Base-by-base conservation (phyloP, 352 stramenopile species). In the Pythium vanterpoolii region DNA sequence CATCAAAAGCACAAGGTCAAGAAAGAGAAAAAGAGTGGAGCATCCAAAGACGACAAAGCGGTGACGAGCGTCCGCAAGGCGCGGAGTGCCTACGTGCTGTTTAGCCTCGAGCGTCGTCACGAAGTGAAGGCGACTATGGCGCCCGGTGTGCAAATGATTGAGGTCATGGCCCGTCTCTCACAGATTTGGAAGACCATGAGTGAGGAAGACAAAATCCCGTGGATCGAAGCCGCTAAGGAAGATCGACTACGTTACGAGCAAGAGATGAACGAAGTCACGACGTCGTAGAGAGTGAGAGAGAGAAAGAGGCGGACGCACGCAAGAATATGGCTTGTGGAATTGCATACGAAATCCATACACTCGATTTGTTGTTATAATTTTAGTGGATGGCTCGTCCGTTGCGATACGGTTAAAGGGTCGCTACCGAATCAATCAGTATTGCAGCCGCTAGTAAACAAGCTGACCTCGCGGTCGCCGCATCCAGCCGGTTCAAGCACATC, bases 261-360 rank as follows among this genome's bases (percentile, higher is more conserved):
- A 16, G 68, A 76, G 62, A 89, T 91, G 74, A 89, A 91, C 63
- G 82, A 88, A 64, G 74, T 71, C 23, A 54, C 63, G 30, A 64
- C 51, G 27, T 59, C 56, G 16, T 63, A 63, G 56, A 63, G 9
- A 21, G 3, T 18, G 33, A 38, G 16, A 38, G 33, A 38, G 33
- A 38, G 33, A 38, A 14, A 38, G n/a, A n/a, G n/a, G n/a, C n/a
- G n/a, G n/a, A 36, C 5, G 11, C 33, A 9, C 33, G 11, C 33
- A 14, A 18, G 33, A 14, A 38, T 38, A 38, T 38, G n/a, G n/a
- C n/a, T n/a, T n/a, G n/a, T n/a, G n/a, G n/a, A n/a, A n/a, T 38
- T 38, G 33, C 33, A 38, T 38, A 6, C 33, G 2, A 38, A n/a
- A n/a, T n/a, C n/a, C n/a, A n/a, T n/a, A n/a, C n/a, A n/a, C n/a